Conservation (phyloP, 148 eudicot species). For the Nyssa sinensis region DNA sequence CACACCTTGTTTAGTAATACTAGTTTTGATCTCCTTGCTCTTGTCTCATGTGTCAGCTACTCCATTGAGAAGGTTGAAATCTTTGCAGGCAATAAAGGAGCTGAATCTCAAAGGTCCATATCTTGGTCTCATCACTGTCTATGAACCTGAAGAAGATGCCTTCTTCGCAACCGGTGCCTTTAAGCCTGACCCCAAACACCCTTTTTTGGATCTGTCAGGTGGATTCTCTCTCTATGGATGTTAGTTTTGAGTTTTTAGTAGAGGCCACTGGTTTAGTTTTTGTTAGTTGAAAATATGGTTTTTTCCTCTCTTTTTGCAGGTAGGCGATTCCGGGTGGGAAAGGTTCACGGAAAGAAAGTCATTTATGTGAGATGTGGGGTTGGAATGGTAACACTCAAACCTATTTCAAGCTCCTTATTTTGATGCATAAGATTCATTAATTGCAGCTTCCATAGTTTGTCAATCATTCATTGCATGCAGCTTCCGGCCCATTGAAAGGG, state of each 20-base stretch:
- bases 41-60: background rate
- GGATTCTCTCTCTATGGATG: background rate
- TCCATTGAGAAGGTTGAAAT: slow-evolving; percentile 7
- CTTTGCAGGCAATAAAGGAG: background rate
- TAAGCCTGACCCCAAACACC: slow-evolving; percentile 8
- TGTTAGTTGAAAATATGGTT: background rate
- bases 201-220: slow-evolving; percentile 16
- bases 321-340: slow-evolving; percentile 20
- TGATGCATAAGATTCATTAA: background rate
- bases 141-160: slow-evolving; percentile 24
- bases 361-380: slow-evolving; percentile 25
- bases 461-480: no score
- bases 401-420: background rate
- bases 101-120: slow-evolving; percentile 23
- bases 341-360: slow-evolving; percentile 12
- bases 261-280: background rate
- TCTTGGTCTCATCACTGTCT: slow-evolving; percentile 23
- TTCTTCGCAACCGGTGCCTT: slow-evolving; percentile 18
- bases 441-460: no score
- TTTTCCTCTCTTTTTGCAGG: no score
- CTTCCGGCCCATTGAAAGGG: no score
- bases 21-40: slow-evolving; percentile 3
- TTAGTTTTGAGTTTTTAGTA: background rate
- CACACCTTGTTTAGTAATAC: background rate
- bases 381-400: slow-evolving; percentile 15